phyloP scores from a whole-genome alignment of 176 grass and related monocot species.

The Puya raimondii region DNA sequence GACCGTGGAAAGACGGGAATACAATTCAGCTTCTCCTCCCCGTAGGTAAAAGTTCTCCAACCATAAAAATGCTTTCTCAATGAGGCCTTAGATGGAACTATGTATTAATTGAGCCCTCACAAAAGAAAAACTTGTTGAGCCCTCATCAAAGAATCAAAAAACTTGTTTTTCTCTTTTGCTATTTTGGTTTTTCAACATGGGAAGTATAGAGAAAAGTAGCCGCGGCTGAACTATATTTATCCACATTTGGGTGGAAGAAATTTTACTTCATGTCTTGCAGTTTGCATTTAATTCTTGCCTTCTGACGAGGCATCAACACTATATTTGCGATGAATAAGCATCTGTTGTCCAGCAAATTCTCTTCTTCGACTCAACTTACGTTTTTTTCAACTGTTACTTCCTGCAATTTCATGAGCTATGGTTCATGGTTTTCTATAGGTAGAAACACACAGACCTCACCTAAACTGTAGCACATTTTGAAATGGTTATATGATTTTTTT shows the following conservation, averaged over 20 bases:
- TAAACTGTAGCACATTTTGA: too few relatives aligned
- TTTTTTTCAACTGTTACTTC: background rate
- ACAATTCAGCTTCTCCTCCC: slow-evolving; percentile 89
- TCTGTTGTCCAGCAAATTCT: background rate
- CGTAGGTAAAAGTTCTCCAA: slow-evolving; percentile 30
- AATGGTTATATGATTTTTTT: too few relatives aligned
- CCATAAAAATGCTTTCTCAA: background rate
- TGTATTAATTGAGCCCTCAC: background rate
- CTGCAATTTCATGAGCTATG: background rate
- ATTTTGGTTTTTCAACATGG: background rate
- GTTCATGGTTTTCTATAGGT: background rate
- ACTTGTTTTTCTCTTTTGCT: background rate
- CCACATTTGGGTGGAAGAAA: background rate
- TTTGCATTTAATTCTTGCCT: background rate
- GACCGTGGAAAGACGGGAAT: slow-evolving; percentile 73
- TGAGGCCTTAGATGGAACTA: background rate
- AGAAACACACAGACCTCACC: too few relatives aligned
- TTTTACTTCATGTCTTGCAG: background rate
- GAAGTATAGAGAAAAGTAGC: background rate
- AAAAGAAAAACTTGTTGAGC: background rate
- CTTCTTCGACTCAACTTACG: background rate
- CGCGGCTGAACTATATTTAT: background rate
- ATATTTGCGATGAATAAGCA: background rate
- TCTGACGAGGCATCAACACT: background rate
- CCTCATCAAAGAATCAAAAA: background rate